Evolutionary conservation across 129 eudicot genomes (phyloP), one percentile per base, ranked within the genome.

Genomic region (Flaveria ramosissima): DNA sequence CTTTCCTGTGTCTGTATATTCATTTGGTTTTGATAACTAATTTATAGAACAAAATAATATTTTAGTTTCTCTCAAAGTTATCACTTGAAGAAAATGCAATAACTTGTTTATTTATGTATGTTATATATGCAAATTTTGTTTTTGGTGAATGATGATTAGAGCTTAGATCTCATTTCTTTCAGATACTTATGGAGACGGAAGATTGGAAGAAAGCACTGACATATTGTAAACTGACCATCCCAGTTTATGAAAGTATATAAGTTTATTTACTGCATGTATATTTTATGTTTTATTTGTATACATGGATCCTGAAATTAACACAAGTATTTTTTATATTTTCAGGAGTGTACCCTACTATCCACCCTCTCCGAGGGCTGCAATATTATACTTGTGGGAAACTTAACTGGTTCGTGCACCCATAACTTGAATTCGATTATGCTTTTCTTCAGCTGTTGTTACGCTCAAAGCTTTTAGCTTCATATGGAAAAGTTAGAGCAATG

Each of bases 301-400:
- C 23, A 51, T 24, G 6, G 8, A 43, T 57, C n/a, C 55, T 73
- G 59, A 14, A 83, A 70, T 77, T 73, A 42, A 57, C 62, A 16
- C 47, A 9, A 56, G 9, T 74, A 69, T 68, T 36, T 23, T 63
- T 16, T 75, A 73, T 62, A 39, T 3, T 73, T 51, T 46, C 92
- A 94, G 99, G 91, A 77, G 88, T 81, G n/a, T 94, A 94, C 81
- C 93, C 94, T 51, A 86, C 73, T 30, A 74, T 70, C 60, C 96
- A 94, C 81, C 99, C 99, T 52, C 77, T 88, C 70, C 84, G 85
- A 59, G 99, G 99, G 67, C 82, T 94, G 82, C 97, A 91, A 62
- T 89, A 91, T 82, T 94, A 89, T 74, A 85, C 90, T 27, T 87
- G 96, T 63, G 97, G 97, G 74, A 94, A 91, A 80, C 91, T 94